Evolutionary conservation across 768 basidiomycete species (phyloP).

Genomic region (Erythrobasidium yunnanense): DNA sequence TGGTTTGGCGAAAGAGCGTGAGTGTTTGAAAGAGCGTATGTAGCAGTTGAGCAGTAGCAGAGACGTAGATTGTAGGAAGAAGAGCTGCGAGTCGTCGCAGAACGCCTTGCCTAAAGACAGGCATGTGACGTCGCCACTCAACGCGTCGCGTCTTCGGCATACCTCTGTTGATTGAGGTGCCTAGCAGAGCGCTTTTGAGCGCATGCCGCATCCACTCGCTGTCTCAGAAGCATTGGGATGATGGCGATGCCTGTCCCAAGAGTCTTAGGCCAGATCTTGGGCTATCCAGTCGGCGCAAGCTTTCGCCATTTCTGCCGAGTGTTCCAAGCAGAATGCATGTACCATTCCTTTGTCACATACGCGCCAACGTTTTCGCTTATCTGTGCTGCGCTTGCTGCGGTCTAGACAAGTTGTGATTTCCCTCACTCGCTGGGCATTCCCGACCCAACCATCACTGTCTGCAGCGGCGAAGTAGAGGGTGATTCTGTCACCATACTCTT

Average conservation of each 20-base stretch:
- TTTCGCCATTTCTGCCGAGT: conserved; percentile 8
- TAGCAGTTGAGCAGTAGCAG: too few relatives aligned
- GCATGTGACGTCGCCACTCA: too few relatives aligned
- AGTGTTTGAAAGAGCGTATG: too few relatives aligned
- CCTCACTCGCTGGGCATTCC: neutral
- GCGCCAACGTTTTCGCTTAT: neutral
- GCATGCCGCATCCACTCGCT: too few relatives aligned
- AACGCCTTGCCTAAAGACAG: too few relatives aligned
- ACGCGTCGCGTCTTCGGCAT: too few relatives aligned
- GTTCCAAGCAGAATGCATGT: conserved; percentile 24
- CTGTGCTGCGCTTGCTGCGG: neutral
- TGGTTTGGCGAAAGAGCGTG: too few relatives aligned
- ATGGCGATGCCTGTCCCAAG: neutral
- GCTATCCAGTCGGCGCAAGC: conserved; percentile 7
- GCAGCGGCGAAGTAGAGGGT: conserved; percentile 15
- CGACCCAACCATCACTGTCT: conserved; percentile 7
- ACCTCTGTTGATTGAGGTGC: too few relatives aligned
- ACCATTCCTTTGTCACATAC: conserved; percentile 13
- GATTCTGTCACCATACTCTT: neutral
- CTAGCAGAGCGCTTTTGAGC: too few relatives aligned
- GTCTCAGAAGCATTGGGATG: neutral
- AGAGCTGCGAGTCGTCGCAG: too few relatives aligned
- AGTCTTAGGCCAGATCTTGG: conserved; percentile 3
- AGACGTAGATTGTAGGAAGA: too few relatives aligned
- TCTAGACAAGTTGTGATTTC: neutral